These are phyloP conservation scores for Venturia aucupariae DNA, from an alignment of 2,329 filamentous ascomycete species.

Conservation along the genomic window DNA sequence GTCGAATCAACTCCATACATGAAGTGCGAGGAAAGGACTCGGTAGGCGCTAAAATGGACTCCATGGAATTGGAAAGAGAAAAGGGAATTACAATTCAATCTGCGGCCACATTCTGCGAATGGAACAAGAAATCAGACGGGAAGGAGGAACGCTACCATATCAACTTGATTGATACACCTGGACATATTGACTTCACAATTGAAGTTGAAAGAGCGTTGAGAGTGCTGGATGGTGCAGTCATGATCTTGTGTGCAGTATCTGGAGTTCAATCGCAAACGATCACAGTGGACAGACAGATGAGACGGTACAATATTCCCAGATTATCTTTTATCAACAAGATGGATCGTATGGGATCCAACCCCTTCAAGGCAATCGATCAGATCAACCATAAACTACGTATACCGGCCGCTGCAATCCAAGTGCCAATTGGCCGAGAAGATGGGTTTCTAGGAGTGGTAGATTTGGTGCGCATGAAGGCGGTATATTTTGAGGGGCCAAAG, in stretches of 20 bases:
- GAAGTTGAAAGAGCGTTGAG: constrained; percentile 93
- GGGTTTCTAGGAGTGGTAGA: constrained; percentile 89
- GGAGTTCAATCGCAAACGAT: constrained; percentile 98
- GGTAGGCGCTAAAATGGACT: constrained; percentile 98
- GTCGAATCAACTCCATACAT: constrained; percentile 92
- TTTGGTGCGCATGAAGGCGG: constrained; percentile 80
- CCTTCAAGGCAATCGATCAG: constrained; percentile 94
- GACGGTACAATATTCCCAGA: constrained; percentile 90
- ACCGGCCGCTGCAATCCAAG: constrained; percentile 83
- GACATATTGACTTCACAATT: constrained; percentile 98
- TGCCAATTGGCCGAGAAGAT: constrained; percentile 89
- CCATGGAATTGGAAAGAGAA: constrained; percentile 96
- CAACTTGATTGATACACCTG: constrained; percentile 97
- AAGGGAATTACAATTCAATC: constrained; percentile 99
- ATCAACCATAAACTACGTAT: constrained; percentile 96
- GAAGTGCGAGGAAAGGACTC: constrained; percentile 92
- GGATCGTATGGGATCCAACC: constrained; percentile 97
- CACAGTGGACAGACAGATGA: constrained; percentile 97
- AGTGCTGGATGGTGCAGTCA: constrained; percentile 91
- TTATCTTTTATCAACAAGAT: constrained; percentile 99
- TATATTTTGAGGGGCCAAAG: constrained; percentile 78
- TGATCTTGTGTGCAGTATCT: constrained; percentile 96
- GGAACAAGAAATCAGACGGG: constrained; percentile 72
- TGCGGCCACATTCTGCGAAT: constrained; percentile 95
- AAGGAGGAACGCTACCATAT: constrained; percentile 90